A percentile compares a stretch with the other conserved stretches of the same genome.
Evolutionary conservation across 306 rosid species (phyloP).

Genomic region (Lithocarpus polystachyus): DNA sequence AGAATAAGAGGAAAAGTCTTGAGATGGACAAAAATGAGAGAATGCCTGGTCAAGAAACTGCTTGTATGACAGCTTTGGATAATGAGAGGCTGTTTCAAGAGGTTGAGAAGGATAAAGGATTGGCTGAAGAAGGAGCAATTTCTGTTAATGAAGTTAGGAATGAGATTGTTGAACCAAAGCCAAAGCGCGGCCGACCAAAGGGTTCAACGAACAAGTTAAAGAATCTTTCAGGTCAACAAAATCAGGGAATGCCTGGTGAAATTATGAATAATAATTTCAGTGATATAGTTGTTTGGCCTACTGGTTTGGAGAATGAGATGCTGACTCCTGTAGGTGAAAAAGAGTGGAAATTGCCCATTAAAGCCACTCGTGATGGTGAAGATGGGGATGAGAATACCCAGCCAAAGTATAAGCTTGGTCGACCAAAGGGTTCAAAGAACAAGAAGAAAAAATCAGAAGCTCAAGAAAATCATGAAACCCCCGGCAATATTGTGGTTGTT

Average conservation of each 20-base stretch:
- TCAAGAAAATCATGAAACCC: conserved; percentile 14
- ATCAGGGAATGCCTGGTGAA: background rate
- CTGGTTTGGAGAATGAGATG: conserved; percentile 15
- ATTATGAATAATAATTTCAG: background rate
- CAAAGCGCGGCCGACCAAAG: conserved; percentile 37
- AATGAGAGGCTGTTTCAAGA: conserved; percentile 10
- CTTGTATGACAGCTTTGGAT: conserved; percentile 1
- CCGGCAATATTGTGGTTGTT: no score
- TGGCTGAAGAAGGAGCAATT: background rate
- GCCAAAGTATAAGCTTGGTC: conserved; percentile 10
- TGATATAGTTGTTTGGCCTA: conserved; percentile 5
- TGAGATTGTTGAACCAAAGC: conserved; percentile 17
- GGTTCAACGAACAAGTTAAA: conserved; percentile 29
- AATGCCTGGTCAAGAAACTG: conserved; percentile 5
- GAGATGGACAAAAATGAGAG: background rate
- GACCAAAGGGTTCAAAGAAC: conserved; percentile 9
- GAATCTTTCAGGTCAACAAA: background rate
- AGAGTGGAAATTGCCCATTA: background rate
- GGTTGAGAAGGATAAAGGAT: background rate
- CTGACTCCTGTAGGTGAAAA: conserved; percentile 1
- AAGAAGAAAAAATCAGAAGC: background rate
- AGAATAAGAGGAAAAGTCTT: conserved; percentile 22
- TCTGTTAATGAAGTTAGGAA: conserved; percentile 20
- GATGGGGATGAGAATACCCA: conserved; percentile 20
- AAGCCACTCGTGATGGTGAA: conserved; percentile 15